Conservation (phyloP, 805 yeast species). For the Yamadazyma tumulicola region DNA sequence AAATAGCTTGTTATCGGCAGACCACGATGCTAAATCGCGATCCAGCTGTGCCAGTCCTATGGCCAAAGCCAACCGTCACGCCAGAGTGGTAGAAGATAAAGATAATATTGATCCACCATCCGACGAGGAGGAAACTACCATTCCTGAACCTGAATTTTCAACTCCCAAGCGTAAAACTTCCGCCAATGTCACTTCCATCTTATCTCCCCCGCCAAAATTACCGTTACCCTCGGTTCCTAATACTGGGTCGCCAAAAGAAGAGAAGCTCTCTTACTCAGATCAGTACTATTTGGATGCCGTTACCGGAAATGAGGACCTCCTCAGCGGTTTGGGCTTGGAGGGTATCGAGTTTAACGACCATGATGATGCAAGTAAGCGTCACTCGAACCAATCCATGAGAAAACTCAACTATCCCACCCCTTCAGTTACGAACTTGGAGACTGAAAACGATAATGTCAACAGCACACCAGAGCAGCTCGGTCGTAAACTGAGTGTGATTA, state of each 20-base stretch:
- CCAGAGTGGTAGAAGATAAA: conserved; percentile 40
- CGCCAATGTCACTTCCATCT: conserved; percentile 8
- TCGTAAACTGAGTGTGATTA: conserved; percentile 26
- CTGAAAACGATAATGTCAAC: conserved; percentile 7
- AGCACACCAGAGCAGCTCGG: conserved; percentile 6
- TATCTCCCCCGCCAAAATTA: conserved; percentile 39
- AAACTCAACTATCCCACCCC: conserved; percentile 22
- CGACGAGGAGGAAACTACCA: conserved; percentile 7
- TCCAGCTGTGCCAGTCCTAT: conserved; percentile 36
- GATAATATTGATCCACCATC: conserved; percentile 11
- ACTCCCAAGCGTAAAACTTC: conserved; percentile 16
- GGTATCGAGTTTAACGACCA: conserved; percentile 27
- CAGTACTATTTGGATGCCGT: conserved; percentile 12
- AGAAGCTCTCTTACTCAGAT: conserved; percentile 4
- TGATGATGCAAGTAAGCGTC: conserved; percentile 6
- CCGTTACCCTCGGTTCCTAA: conserved; percentile 17
- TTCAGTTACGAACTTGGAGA: conserved; percentile 33
- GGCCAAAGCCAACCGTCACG: conserved; percentile 43
- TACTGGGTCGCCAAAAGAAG: conserved; percentile 11
- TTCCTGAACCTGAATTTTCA: conserved; percentile 5
- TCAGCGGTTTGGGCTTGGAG: conserved; percentile 38
- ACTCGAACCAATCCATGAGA: conserved; percentile 2
- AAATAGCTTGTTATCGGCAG: conserved; percentile 4
- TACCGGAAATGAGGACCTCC: conserved; percentile 17
- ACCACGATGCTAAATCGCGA: conserved; percentile 13